A percentile compares a stretch with the other conserved stretches of the same genome.
These are phyloP conservation scores for Gossypium davidsonii DNA, from an alignment of 441 rosid genomes.

Conservation along the genomic window DNA sequence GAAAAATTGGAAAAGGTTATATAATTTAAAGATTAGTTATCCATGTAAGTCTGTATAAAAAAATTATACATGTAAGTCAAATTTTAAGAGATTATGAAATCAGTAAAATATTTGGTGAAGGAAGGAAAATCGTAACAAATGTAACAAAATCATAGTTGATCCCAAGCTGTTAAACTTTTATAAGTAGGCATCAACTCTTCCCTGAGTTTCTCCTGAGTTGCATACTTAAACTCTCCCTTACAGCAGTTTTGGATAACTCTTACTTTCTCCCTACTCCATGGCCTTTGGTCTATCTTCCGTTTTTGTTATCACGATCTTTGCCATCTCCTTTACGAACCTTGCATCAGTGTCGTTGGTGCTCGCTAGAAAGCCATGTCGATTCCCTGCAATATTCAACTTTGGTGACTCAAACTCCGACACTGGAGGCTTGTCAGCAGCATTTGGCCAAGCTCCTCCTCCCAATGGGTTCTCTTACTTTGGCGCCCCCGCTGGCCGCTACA, in stretches of 20 bases:
- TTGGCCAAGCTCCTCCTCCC: conserved; percentile 49
- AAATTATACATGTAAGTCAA: no score
- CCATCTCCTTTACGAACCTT: background rate
- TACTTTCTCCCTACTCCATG: conserved; percentile 18
- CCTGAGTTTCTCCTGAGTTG: no score
- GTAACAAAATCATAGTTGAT: no score
- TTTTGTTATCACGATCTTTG: conserved; percentile 12
- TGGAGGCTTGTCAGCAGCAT: conserved; percentile 52
- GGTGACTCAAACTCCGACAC: conserved; percentile 67
- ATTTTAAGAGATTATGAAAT: background rate
- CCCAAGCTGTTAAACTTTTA: no score
- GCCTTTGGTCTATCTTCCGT: conserved; percentile 16
- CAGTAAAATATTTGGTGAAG: background rate
- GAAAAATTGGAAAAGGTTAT: no score
- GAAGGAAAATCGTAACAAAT: no score
- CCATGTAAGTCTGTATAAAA: no score
- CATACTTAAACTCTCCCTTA: background rate
- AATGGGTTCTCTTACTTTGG: conserved; percentile 48
- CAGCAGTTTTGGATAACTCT: background rate
- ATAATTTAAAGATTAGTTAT: no score
- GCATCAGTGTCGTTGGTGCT: background rate
- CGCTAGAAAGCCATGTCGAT: conserved; percentile 24
- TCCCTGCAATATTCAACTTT: conserved; percentile 52
- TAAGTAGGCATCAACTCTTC: no score
- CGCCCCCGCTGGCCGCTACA: conserved; percentile 47